These are phyloP conservation scores for Sugiyamaella grinbergsii DNA, from an alignment of 1,139 yeast species.

Conservation along the genomic window DNA sequence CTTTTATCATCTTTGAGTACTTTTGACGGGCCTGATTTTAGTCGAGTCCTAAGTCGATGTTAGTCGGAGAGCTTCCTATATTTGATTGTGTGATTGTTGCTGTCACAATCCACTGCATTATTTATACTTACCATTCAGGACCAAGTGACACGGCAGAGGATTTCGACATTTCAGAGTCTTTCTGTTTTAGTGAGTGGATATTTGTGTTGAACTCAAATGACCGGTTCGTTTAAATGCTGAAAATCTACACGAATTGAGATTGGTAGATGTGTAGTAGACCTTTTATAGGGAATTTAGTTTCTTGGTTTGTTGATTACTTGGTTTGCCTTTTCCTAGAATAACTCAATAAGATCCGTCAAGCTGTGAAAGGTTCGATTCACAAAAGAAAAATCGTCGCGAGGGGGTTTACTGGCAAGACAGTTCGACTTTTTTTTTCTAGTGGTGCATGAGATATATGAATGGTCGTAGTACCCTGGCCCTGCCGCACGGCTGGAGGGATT, in stretches of 20 bases:
- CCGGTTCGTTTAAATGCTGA: neutral
- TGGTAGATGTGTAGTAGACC: neutral
- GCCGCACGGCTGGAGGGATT: neutral
- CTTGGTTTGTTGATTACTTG: neutral
- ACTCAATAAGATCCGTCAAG: too few species aligned
- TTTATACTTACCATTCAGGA: constrained; percentile 47
- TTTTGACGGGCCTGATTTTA: constrained; percentile 19
- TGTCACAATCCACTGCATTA: too few species aligned
- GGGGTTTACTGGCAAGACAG: neutral
- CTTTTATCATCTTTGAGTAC: constrained; percentile 17
- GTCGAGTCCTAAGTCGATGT: constrained; percentile 12
- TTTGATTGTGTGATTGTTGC: too few species aligned
- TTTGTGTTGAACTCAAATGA: neutral
- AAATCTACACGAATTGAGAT: neutral
- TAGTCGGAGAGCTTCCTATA: too few species aligned
- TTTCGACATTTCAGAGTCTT: constrained; percentile 32
- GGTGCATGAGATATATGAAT: neutral
- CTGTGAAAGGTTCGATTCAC: neutral
- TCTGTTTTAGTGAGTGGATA: neutral
- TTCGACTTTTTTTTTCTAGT: neutral
- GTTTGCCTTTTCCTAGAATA: neutral
- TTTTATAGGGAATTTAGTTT: neutral
- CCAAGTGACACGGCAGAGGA: constrained; percentile 45
- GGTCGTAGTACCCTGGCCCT: neutral
- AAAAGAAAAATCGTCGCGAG: neutral